Evolutionary conservation across 371 early-diverging fungal genomes (phyloP).

Genomic region (Gilbertella persicaria): DNA sequence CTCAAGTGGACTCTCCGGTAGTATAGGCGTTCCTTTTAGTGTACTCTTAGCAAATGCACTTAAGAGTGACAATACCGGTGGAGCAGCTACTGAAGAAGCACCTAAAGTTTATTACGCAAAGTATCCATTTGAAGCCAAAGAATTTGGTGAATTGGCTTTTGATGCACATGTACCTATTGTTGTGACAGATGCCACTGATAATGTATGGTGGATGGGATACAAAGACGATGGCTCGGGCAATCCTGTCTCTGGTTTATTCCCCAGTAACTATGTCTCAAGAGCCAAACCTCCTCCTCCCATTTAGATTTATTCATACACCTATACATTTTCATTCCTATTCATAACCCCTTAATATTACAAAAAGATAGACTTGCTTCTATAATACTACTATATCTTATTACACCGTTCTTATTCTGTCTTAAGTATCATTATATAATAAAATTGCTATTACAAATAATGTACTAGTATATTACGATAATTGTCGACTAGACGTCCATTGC

Average conservation of each 20-base stretch:
- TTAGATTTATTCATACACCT: too few species aligned
- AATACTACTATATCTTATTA: too few species aligned
- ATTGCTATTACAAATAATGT: too few species aligned
- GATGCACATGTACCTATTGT: constrained; percentile 65
- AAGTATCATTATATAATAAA: too few species aligned
- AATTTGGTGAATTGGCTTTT: constrained; percentile 76
- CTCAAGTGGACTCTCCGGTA: constrained; percentile 34
- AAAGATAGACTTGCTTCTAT: too few species aligned
- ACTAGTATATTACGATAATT: too few species aligned
- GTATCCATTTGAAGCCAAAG: constrained; percentile 74
- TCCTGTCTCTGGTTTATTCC: constrained; percentile 40
- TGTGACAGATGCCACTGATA: constrained; percentile 78
- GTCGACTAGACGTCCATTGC: too few species aligned
- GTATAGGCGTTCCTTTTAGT: constrained; percentile 26
- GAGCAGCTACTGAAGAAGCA: constrained; percentile 30
- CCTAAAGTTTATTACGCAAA: constrained; percentile 66
- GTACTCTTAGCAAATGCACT: constrained; percentile 26
- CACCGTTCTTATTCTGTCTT: too few species aligned
- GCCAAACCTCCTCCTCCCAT: too few species aligned
- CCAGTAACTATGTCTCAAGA: constrained; percentile 44
- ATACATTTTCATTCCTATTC: too few species aligned
- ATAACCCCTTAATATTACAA: too few species aligned
- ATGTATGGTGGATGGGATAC: constrained; percentile 87
- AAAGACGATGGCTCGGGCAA: constrained; percentile 55
- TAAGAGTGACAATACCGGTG: constrained; percentile 20